Percentiles rank a stretch among this genome's conserved stretches.
These are phyloP conservation scores for Coemansia sp. DNA, from an alignment of 192 early-diverging fungal genomes.

Conservation along the genomic window DNA sequence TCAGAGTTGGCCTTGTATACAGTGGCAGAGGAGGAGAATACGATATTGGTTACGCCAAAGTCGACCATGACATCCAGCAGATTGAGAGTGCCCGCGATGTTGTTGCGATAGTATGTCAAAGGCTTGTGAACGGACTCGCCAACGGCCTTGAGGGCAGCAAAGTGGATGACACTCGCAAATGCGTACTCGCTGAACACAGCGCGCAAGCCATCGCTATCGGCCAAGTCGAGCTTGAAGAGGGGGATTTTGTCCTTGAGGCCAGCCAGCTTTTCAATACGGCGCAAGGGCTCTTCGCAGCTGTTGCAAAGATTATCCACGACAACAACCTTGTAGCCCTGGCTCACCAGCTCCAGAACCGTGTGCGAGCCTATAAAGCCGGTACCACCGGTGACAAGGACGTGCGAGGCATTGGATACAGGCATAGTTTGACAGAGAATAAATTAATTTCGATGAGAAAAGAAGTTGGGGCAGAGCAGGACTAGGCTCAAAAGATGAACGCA, in stretches of 20 bases:
- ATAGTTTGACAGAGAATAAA: conserved; percentile 11
- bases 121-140: conserved; percentile 79
- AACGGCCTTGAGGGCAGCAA: conserved; percentile 87
- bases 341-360: conserved; percentile 79
- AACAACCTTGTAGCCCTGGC: conserved; percentile 77
- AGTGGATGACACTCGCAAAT: conserved; percentile 76
- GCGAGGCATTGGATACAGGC: conserved; percentile 14
- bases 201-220: conserved; percentile 64
- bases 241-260: conserved; percentile 52
- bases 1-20: conserved; percentile 75
- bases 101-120: conserved; percentile 91
- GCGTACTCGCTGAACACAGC: conserved; percentile 70
- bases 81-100: conserved; percentile 84
- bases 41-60: conserved; percentile 80
- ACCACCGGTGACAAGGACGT: conserved; percentile 68
- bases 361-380: conserved; percentile 96
- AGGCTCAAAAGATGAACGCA: neutral
- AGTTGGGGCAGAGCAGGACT: neutral
- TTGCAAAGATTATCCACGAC: conserved; percentile 92
- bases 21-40: conserved; percentile 93
- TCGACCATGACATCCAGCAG: conserved; percentile 82
- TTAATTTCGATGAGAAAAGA: neutral
- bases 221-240: conserved; percentile 79
- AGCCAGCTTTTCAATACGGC: conserved; percentile 64
- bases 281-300: conserved; percentile 71